Conservation (phyloP, 2,329 filamentous ascomycete genomes). For the Hymenoscyphus scutula region DNA sequence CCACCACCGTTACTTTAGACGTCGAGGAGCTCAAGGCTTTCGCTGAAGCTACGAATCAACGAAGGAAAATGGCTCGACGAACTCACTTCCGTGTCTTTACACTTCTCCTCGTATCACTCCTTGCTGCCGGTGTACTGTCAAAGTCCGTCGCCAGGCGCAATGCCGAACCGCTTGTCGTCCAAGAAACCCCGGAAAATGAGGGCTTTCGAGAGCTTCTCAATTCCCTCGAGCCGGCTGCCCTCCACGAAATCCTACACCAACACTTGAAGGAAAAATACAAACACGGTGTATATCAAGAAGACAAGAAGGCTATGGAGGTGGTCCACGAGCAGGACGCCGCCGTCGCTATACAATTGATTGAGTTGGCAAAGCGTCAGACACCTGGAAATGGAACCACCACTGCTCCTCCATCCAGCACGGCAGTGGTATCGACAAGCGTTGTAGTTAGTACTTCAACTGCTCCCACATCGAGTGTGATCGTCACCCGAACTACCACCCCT, state of each 20-base stretch:
- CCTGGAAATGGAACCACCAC: constrained; percentile 24
- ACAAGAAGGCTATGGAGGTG: constrained; percentile 60
- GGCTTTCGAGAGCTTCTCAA: constrained; percentile 54
- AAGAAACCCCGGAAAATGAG: constrained; percentile 19
- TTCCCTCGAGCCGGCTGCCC: constrained; percentile 54
- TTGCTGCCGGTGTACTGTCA: constrained; percentile 39
- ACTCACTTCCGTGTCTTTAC: constrained; percentile 39
- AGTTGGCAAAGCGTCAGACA: constrained; percentile 61
- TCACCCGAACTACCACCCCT: neutral
- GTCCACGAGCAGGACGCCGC: constrained; percentile 59
- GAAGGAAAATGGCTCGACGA: constrained; percentile 39
- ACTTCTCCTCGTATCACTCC: constrained; percentile 34
- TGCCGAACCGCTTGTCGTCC: constrained; percentile 20
- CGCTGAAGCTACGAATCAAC: constrained; percentile 10
- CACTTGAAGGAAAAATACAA: constrained; percentile 62
- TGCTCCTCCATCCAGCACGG: constrained; percentile 3
- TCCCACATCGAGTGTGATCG: neutral
- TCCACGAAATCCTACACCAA: constrained; percentile 66
- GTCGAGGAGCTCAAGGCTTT: constrained; percentile 11
- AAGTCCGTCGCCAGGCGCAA: constrained; percentile 22
- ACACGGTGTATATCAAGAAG: constrained; percentile 66
- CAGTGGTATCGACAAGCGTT: neutral
- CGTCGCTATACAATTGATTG: constrained; percentile 60
- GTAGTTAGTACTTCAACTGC: neutral
- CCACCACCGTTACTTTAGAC: constrained; percentile 8